These are phyloP conservation scores for Bacidia gigantensis DNA, from an alignment of 495 filamentous ascomycete genomes.

Conservation along the genomic window DNA sequence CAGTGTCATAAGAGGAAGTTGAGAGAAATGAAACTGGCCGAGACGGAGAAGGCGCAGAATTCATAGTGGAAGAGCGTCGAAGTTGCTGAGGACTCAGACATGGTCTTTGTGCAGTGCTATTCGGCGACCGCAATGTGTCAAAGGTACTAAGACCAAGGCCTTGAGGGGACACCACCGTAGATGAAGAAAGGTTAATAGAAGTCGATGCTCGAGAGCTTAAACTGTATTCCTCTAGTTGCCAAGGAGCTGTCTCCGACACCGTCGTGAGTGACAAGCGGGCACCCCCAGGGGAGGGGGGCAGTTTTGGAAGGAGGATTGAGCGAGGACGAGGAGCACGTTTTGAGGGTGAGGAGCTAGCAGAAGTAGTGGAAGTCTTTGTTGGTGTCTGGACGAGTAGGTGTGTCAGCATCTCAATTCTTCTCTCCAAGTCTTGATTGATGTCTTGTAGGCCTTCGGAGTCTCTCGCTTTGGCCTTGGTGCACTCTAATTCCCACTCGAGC, in stretches of 20 bases:
- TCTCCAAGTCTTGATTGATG: conserved; percentile 25
- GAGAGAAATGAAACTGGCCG: conserved; percentile 16
- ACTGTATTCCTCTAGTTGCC: conserved; percentile 8
- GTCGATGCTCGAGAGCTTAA: conserved; percentile 7
- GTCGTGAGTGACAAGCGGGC: conserved; percentile 14
- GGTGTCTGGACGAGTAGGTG: conserved; percentile 29
- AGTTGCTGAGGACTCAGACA: background rate
- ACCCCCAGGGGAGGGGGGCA: conserved; percentile 16
- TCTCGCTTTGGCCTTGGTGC: conserved; percentile 15
- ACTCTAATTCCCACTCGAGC: conserved; percentile 24
- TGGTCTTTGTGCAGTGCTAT: background rate
- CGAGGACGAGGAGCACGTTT: conserved; percentile 16
- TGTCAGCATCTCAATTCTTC: conserved; percentile 26
- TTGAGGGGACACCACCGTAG: conserved; percentile 8
- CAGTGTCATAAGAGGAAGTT: conserved; percentile 14
- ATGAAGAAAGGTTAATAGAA: conserved; percentile 3
- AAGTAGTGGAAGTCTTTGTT: conserved; percentile 15
- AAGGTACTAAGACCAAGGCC: background rate
- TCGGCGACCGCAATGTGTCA: conserved; percentile 8
- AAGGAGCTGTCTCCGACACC: conserved; percentile 12
- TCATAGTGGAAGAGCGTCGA: conserved; percentile 16
- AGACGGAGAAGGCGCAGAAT: conserved; percentile 18
- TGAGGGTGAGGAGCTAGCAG: conserved; percentile 13
- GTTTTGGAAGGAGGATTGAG: conserved; percentile 18
- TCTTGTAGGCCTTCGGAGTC: conserved; percentile 24